phyloP scores from a whole-genome alignment of 441 rosid species.

The Erysimum cheiri region DNA sequence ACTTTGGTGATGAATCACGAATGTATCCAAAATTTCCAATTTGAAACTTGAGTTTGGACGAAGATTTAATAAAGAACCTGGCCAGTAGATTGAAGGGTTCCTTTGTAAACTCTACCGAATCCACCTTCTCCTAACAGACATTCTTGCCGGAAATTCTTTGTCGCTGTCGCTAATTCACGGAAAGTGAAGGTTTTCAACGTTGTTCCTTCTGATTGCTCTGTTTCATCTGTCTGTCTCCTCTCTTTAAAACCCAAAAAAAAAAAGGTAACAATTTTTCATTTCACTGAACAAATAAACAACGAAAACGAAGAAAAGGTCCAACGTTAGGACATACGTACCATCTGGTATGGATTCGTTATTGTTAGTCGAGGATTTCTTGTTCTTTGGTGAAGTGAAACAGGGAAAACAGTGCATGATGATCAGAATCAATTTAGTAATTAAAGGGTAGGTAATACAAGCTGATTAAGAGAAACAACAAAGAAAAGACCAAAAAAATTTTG shows the following conservation, averaged over 20 bases:
- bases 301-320: neutral
- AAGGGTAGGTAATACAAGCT: neutral
- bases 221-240: conserved; percentile 8
- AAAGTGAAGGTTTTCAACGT: conserved; percentile 64
- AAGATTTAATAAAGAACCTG: conserved; percentile 50
- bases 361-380: conserved; percentile 43
- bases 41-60: neutral
- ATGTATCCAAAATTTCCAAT: neutral
- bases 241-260: neutral
- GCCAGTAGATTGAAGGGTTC: conserved; percentile 59
- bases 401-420: conserved; percentile 71
- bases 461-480: no score
- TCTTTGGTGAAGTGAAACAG: conserved; percentile 67
- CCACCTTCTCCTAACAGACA: conserved; percentile 89
- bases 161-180: conserved; percentile 84
- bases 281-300: neutral
- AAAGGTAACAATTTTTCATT: neutral
- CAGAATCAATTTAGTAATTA: neutral
- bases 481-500: no score
- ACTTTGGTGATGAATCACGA: neutral
- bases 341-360: conserved; percentile 24
- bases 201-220: conserved; percentile 35
- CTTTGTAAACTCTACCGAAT: conserved; percentile 77
- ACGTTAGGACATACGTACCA: conserved; percentile 41
- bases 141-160: conserved; percentile 83